These are phyloP conservation scores for Populus tremula DNA, from an alignment of 345 rosid genomes.

Conservation along the genomic window DNA sequence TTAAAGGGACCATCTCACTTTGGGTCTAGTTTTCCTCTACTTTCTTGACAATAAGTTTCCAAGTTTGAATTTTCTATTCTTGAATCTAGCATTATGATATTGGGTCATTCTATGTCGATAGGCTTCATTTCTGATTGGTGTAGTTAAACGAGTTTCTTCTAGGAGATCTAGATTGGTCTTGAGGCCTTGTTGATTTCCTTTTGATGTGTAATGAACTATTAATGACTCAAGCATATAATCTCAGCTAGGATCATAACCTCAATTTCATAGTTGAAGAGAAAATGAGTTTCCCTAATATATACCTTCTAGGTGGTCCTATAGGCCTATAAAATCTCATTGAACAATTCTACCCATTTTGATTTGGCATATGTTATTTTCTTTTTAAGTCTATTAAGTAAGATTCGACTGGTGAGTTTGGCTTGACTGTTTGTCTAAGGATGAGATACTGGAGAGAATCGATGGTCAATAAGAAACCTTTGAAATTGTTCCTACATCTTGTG, in stretches of 20 bases:
- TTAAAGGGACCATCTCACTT: too few relatives aligned
- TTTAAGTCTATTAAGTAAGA: neutral
- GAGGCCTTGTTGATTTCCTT: rapidly evolving
- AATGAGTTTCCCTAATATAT: neutral
- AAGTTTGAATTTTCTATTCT: too few relatives aligned
- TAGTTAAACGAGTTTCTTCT: too few relatives aligned
- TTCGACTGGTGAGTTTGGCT: neutral
- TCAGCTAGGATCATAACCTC: neutral
- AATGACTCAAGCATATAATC: too few relatives aligned
- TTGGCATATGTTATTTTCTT: neutral
- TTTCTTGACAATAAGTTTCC: too few relatives aligned
- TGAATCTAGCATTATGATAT: too few relatives aligned
- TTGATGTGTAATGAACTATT: too few relatives aligned
- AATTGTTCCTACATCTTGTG: neutral
- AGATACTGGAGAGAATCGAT: neutral
- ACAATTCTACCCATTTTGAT: neutral
- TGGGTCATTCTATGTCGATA: rapidly evolving
- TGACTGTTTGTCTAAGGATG: neutral
- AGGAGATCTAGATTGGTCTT: too few relatives aligned
- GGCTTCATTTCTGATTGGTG: too few relatives aligned
- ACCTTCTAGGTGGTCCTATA: neutral
- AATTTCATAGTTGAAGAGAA: neutral
- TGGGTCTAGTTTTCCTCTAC: too few relatives aligned
- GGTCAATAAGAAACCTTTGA: neutral
- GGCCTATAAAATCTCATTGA: neutral